Base-by-base conservation (phyloP, 176 grass and related monocot species). In the Oryza coarctata region DNA sequence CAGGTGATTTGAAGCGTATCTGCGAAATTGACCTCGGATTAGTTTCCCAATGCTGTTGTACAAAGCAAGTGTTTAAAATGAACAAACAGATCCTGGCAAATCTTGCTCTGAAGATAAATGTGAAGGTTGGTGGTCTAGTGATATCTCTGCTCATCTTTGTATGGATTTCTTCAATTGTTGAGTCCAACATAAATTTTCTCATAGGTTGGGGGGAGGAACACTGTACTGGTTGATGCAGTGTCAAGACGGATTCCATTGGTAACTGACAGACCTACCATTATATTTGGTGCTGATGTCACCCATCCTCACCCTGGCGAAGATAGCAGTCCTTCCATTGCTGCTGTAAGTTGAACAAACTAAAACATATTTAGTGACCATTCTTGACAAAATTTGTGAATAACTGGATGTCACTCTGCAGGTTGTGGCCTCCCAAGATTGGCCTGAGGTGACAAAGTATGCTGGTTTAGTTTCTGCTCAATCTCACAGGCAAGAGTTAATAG, bases 271-370 rank as follows among this genome's bases (percentile, higher is more conserved):
- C 95, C 95, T 30, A 94, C 95, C 6, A 98, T 98, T 71, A 94
- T 98, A 86, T 94, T 98, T 23, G 92, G 95, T 1, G 95, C 92
- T 22, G 95, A 98, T 84, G 95, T 98, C 22, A 98, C 95, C 31
- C 95, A 98, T 79, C 95, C 95, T 82, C 90, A 93, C 78, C 92
- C 95, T n/a, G 95, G 95, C 13, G 92, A 98, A 81, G 95, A 98
- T 66, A 89, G 84, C 41, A 98, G 95, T 58, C 92, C 95, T 41
- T 98, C 95, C 34, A 98, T 98, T 86, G 95, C 95, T 29, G 92
- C 92, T 14, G 95, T 94, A 82, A 82, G 77, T 58, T 66, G 67
- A 64, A 47, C 26, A 58, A 20, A 12, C 31, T 26, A 81, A 35
- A 17, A 1, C 43, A n/a, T 73, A 58, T 71, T 71, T 39, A 35